phyloP scores from a whole-genome alignment of 2,329 filamentous ascomycete species.

The Xylaria digitata region DNA sequence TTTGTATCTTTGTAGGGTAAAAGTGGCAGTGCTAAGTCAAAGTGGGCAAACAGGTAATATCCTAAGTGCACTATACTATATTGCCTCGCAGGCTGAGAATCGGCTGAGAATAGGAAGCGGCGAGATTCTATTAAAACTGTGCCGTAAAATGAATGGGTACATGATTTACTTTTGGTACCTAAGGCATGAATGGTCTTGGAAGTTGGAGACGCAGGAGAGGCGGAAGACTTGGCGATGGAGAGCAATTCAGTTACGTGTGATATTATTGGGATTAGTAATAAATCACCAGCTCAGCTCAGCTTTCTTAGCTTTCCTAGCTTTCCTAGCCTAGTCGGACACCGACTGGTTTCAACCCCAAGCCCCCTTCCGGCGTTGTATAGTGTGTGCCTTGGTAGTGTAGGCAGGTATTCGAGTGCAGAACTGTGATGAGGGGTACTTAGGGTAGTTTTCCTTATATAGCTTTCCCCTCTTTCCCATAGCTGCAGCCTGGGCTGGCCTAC shows the following conservation, averaged over 20 bases:
- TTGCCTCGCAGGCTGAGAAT: not conserved
- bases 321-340: conserved; percentile 13
- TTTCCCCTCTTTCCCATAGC: not conserved
- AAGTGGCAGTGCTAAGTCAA: conserved; percentile 15
- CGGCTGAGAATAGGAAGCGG: not conserved
- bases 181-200: conserved; percentile 5
- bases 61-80: not conserved
- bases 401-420: too few species aligned
- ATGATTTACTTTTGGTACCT: not conserved
- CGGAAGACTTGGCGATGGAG: conserved; percentile 4
- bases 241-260: not conserved
- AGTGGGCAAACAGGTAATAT: not conserved
- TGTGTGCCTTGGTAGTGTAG: too few species aligned
- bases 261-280: conserved; percentile 6
- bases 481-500: not conserved
- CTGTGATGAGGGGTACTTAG: too few species aligned
- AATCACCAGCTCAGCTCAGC: not conserved
- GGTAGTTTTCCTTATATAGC: too few species aligned
- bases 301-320: too few species aligned
- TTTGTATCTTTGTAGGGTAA: not conserved
- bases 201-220: conserved; percentile 1
- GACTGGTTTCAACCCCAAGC: conserved; percentile 6
- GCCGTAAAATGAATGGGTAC: not conserved
- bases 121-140: not conserved
- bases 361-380: not conserved